These are phyloP conservation scores for Ceratocystis alfenasii DNA, from an alignment of 2,329 filamentous ascomycete genomes.

Conservation along the genomic window DNA sequence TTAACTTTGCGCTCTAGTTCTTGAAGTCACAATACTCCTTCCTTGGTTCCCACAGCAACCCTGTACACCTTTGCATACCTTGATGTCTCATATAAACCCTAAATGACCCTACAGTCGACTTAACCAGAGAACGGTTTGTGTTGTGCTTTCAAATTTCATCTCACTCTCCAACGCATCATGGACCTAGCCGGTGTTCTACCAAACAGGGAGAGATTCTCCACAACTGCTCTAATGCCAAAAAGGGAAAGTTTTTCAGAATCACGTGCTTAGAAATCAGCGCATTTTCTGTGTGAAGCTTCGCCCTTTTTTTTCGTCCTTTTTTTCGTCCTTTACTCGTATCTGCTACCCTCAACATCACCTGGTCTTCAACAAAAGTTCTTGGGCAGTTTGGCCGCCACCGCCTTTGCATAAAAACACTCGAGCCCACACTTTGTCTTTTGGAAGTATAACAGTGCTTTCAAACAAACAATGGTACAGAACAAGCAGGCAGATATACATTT, in stretches of 20 bases:
- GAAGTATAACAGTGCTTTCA: not conserved
- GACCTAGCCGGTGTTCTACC: too few relatives aligned
- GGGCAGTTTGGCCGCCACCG: not conserved
- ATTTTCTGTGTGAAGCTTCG: too few relatives aligned
- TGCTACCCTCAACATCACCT: too few relatives aligned
- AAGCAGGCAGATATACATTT: not conserved
- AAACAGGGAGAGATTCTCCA: too few relatives aligned
- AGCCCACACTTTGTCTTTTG: not conserved
- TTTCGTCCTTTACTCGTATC: too few relatives aligned
- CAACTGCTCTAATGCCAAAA: too few relatives aligned
- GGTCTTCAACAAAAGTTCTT: not conserved
- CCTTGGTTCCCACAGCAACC: not conserved
- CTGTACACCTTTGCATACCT: not conserved
- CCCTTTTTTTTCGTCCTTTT: too few relatives aligned
- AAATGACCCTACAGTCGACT: not conserved
- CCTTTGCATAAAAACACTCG: not conserved
- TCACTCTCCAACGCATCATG: too few relatives aligned
- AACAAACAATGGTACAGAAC: not conserved
- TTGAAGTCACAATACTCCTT: not conserved
- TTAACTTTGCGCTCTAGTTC: too few relatives aligned
- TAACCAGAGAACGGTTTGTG: not conserved
- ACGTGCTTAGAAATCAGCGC: too few relatives aligned
- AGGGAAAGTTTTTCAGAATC: too few relatives aligned
- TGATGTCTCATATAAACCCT: accelerated
- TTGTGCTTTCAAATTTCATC: too few relatives aligned